phyloP scores from a whole-genome alignment of 192 early-diverging fungal genomes.

The Phlyctochytrium bullatum region DNA sequence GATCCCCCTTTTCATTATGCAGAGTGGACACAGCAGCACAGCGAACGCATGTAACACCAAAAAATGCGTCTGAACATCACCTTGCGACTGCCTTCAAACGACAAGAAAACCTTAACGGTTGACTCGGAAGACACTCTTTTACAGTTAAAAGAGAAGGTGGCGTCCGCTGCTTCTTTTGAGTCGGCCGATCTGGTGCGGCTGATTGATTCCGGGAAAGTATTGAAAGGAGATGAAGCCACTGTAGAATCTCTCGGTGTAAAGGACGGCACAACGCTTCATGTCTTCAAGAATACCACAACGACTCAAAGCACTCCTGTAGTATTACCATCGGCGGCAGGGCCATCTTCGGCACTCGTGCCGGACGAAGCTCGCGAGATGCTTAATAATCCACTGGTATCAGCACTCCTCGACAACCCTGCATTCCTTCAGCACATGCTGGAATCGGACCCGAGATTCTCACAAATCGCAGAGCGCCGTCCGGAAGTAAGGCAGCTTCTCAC shows the following conservation, averaged over 20 bases:
- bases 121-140: constrained; percentile 17
- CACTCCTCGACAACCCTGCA: constrained; percentile 27
- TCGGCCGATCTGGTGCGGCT: constrained; percentile 17
- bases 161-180: constrained; percentile 9
- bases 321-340: too few species aligned
- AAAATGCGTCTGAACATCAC: constrained; percentile 16
- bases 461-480: constrained; percentile 24
- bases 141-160: constrained; percentile 11
- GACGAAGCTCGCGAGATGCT: constrained; percentile 10
- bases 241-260: constrained; percentile 6
- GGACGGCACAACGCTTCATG: constrained; percentile 18
- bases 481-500: constrained; percentile 26
- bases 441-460: constrained; percentile 26
- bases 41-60: too few species aligned
- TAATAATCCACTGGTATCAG: constrained; percentile 25
- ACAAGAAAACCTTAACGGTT: constrained; percentile 5
- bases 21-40: too few species aligned
- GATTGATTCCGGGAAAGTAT: constrained; percentile 18
- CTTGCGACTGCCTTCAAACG: constrained; percentile 14
- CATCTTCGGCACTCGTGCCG: too few species aligned
- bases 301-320: too few species aligned
- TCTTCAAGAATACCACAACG: constrained; percentile 2
- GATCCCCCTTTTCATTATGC: too few species aligned
- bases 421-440: constrained; percentile 30
- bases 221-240: constrained; percentile 19